Percentiles rank a stretch among this genome's conserved stretches.
Evolutionary conservation across 352 stramenopile species (phyloP).

Genomic region (Blastocystis sp.): DNA sequence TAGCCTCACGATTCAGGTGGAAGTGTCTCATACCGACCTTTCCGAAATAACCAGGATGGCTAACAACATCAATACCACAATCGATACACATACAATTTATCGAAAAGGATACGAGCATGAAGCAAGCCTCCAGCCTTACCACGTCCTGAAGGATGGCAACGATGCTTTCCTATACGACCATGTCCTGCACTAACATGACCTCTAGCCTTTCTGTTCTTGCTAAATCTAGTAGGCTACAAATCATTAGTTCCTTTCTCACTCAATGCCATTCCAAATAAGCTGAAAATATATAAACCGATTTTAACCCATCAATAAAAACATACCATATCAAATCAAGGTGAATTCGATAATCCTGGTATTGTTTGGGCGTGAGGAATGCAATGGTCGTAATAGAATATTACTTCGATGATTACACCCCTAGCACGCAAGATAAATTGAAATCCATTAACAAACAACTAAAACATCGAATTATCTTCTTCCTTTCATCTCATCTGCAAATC

Average conservation of each 20-base stretch:
- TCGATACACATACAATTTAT: slow-evolving; percentile 91
- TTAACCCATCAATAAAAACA: not conserved
- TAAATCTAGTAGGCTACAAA: slow-evolving; percentile 76
- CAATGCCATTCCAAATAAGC: not conserved
- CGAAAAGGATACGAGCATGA: slow-evolving; percentile 99
- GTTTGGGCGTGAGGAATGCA: not conserved
- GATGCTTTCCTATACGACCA: slow-evolving; percentile 75
- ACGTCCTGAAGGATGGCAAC: slow-evolving; percentile 94
- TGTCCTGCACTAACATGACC: slow-evolving; percentile 97
- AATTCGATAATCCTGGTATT: slow-evolving; percentile 43
- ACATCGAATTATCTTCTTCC: slow-evolving; percentile 30
- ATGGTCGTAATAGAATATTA: slow-evolving; percentile 29
- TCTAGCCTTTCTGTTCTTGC: slow-evolving; percentile 99
- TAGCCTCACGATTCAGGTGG: slow-evolving; percentile 91
- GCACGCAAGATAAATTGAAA: not conserved
- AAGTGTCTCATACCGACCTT: slow-evolving; percentile 99
- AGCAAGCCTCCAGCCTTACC: slow-evolving; percentile 99
- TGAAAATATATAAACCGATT: not conserved
- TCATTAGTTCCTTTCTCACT: not conserved
- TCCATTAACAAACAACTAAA: not conserved
- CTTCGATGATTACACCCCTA: not conserved
- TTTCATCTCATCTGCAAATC: not conserved
- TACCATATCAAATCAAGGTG: slow-evolving; percentile 52
- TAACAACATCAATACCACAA: not conserved
- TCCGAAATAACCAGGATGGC: slow-evolving; percentile 97